Conservation (phyloP, 352 stramenopile genomes). For the Phytophthora pistaciae region DNA sequence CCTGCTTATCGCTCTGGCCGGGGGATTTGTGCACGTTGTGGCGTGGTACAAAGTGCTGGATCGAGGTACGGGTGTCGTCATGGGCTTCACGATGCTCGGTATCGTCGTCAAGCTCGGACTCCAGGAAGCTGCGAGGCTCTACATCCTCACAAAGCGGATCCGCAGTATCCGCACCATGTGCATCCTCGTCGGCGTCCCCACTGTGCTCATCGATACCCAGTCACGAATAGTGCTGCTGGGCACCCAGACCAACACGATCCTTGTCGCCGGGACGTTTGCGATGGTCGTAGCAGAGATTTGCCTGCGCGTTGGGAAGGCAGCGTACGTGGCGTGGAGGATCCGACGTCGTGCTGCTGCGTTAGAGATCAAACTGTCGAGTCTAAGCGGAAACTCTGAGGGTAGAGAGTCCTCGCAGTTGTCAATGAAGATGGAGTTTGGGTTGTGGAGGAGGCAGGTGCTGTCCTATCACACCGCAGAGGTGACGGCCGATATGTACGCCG, state of each 20-base stretch:
- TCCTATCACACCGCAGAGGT: slow-evolving; percentile 45
- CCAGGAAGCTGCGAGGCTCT: slow-evolving; percentile 40
- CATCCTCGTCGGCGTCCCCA: slow-evolving; percentile 47
- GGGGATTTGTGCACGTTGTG: slow-evolving; percentile 37
- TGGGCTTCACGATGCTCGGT: slow-evolving; percentile 31
- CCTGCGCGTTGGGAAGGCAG: slow-evolving; percentile 35
- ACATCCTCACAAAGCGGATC: slow-evolving; percentile 34
- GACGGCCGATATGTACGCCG: slow-evolving; percentile 59
- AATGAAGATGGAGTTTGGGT: slow-evolving; percentile 28
- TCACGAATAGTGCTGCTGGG: slow-evolving; percentile 50
- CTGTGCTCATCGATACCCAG: slow-evolving; percentile 62
- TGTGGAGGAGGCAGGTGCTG: slow-evolving; percentile 38
- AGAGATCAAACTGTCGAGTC: slow-evolving; percentile 5
- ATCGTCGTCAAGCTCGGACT: slow-evolving; percentile 38
- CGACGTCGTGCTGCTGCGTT: slow-evolving; percentile 6
- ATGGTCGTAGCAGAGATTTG: slow-evolving; percentile 40
- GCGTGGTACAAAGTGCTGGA: slow-evolving; percentile 17
- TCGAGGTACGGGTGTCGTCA: slow-evolving; percentile 14
- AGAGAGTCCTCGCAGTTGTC: neutral
- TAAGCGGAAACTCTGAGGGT: neutral
- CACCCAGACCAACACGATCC: slow-evolving; percentile 29
- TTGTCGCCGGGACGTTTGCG: slow-evolving; percentile 22
- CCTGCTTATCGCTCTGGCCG: slow-evolving; percentile 11
- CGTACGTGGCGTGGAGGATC: slow-evolving; percentile 26
- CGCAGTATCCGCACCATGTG: slow-evolving; percentile 51